phyloP scores from a whole-genome alignment of 2,329 filamentous ascomycete genomes.

The Fusarium sp. region DNA sequence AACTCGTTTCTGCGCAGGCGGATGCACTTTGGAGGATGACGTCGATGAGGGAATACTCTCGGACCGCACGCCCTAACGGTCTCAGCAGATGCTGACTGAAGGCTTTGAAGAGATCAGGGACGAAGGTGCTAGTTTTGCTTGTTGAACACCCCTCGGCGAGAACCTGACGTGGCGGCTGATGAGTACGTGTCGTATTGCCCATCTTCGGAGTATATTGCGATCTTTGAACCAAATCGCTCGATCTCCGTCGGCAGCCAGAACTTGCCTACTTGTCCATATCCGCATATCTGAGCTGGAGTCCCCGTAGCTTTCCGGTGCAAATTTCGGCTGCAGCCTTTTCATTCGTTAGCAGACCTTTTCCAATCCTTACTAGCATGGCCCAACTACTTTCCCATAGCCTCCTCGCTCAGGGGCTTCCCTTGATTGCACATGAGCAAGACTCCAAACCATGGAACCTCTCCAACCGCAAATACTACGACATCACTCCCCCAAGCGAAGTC shows the following conservation, averaged over 20 bases:
- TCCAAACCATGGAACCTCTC: conserved; percentile 42
- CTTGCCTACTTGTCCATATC: conserved; percentile 9
- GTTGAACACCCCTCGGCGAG: conserved; percentile 28
- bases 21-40: conserved; percentile 28
- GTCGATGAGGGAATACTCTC: conserved; percentile 18
- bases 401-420: conserved; percentile 39
- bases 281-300: conserved; percentile 38
- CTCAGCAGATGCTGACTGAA: conserved; percentile 22
- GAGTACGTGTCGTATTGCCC: conserved; percentile 23
- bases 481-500: conserved; percentile 50
- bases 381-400: conserved; percentile 40
- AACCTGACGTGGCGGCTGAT: conserved; percentile 25
- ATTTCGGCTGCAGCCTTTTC: no score
- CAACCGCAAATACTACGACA: conserved; percentile 46
- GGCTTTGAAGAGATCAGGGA: conserved; percentile 11
- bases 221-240: conserved; percentile 14
- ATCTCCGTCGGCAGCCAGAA: conserved; percentile 17
- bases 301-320: conserved; percentile 28
- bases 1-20: conserved; percentile 18
- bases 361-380: conserved; percentile 45
- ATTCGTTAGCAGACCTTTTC: conserved; percentile 37
- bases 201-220: conserved; percentile 19
- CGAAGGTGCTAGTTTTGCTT: conserved; percentile 10
- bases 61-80: conserved; percentile 20
- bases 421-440: conserved; percentile 31